Conservation (phyloP, 2,329 filamentous ascomycete genomes). For the Gyromitra esculenta region DNA sequence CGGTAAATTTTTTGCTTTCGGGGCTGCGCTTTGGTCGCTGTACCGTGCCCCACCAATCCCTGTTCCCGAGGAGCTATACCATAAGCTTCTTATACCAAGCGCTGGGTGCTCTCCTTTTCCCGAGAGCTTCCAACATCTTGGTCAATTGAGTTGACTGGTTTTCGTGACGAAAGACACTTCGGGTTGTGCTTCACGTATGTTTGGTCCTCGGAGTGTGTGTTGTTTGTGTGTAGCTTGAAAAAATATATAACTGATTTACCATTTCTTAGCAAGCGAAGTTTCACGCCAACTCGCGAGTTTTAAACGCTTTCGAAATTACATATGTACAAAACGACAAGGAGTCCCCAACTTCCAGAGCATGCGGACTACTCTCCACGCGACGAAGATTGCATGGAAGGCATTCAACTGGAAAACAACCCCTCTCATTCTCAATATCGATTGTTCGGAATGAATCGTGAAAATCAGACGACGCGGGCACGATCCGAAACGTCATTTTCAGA, state of each 20-base stretch:
- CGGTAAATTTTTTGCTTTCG: slow-evolving; percentile 30
- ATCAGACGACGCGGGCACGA: slow-evolving; percentile 37
- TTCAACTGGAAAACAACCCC: slow-evolving; percentile 30
- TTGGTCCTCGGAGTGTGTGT: slow-evolving; percentile 15
- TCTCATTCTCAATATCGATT: slow-evolving; percentile 43
- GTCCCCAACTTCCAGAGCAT: slow-evolving; percentile 35
- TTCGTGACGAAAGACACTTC: slow-evolving; percentile 39
- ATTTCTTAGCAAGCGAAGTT: slow-evolving; percentile 39
- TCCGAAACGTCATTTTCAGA: slow-evolving; percentile 39
- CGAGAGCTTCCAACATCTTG: slow-evolving; percentile 43
- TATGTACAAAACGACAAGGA: slow-evolving; percentile 43
- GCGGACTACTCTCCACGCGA: slow-evolving; percentile 47
- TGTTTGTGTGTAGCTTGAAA: neutral
- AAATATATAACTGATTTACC: slow-evolving; percentile 28
- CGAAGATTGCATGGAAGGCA: slow-evolving; percentile 39
- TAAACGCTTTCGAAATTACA: slow-evolving; percentile 17
- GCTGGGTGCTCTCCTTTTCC: slow-evolving; percentile 47
- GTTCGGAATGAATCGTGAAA: slow-evolving; percentile 37
- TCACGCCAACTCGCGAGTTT: slow-evolving; percentile 30
- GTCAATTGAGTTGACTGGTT: slow-evolving; percentile 38
- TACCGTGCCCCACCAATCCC: slow-evolving; percentile 44
- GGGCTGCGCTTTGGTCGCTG: slow-evolving; percentile 50
- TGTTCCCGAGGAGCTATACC: slow-evolving; percentile 38
- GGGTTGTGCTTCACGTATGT: slow-evolving; percentile 42
- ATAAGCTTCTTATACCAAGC: slow-evolving; percentile 39